Base-by-base conservation (phyloP, 2,329 filamentous ascomycete species). In the Penicillium hordei region DNA sequence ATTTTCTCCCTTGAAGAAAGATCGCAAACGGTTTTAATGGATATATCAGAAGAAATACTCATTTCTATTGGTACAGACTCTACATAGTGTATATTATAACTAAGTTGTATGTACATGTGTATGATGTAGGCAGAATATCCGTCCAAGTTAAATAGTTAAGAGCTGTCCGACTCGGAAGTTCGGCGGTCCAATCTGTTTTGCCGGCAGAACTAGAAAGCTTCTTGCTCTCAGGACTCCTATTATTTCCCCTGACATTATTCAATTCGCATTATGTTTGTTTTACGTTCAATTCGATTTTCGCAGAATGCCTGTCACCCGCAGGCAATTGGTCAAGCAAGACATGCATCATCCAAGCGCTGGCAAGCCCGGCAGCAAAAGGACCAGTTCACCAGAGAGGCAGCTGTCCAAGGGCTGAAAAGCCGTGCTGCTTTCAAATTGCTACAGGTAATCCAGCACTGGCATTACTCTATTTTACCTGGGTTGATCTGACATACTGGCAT, bases 401-500 rank as follows among this genome's bases (percentile, higher is more conserved):
- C 86, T 69, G 86, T 95, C 2, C 83, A 89, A 64, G 88, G 88
- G 0, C 78, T 97, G 57, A 97, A 93, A 76, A 95, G 91, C 68
- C 86, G 94, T 61, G 94, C 94, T 27, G 94, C 93, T 0, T 97
- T 94, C 75, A 99, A 99, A 75, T 80, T 99, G 10, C 76, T 97
- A 19, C 90, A 97, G 81, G 91, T 91, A 71, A 23, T 51, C 8
- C 42, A 39, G 10, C 31, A 23, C 29, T 7, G 40, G 36, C 12
- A 19, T 27, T 34, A 12, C 12, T 31, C n/a, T 12, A 25, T 48
- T 31, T 31, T 19, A 42, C 17, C 27, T 13, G 23, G 48, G 12
- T 29, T 36, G 17, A 5, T 19, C 34, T 64, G 29, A 66, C 25
- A 43, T 17, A 33, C 13, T 45, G 25, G 25, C 42, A 38, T n/a